phyloP scores from a whole-genome alignment of 306 rosid genomes.

The Astragalus membranaceus region DNA sequence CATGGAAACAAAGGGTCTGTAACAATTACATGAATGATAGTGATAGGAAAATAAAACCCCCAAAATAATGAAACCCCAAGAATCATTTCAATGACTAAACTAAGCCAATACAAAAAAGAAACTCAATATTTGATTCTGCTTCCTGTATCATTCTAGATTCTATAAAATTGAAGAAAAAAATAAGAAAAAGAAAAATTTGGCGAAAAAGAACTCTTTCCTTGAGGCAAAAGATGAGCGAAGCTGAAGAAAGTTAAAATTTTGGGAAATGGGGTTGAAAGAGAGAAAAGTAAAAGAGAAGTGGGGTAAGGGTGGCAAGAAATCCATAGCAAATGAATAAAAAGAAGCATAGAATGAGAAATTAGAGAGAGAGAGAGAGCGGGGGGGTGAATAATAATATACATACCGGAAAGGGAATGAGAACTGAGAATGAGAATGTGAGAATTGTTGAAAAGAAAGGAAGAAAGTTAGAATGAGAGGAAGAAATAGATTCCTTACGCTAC shows the following conservation, averaged over 20 bases:
- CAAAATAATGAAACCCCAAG: not conserved
- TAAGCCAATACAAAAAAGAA: not conserved
- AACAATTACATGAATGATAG: not conserved
- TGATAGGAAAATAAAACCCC: not conserved
- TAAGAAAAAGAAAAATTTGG: not conserved
- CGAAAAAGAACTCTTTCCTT: not conserved
- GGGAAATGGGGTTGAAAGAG: slow-evolving; percentile 1
- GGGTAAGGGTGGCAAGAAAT: not conserved
- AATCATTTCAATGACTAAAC: not conserved
- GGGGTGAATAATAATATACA: too few species aligned
- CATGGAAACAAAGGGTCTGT: not conserved
- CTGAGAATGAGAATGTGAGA: not conserved
- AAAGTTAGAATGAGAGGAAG: not conserved
- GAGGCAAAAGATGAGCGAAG: not conserved
- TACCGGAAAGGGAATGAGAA: not conserved
- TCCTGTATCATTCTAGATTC: not conserved
- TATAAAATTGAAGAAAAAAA: not conserved
- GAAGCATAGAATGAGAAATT: not conserved
- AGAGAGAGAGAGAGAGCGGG: not conserved
- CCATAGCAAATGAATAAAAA: not conserved
- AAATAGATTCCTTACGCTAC: too few species aligned
- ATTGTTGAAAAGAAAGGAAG: not conserved
- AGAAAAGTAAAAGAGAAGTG: not conserved
- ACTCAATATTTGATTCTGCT: not conserved
- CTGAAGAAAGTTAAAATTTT: not conserved